Evolutionary conservation across 179 eudicot genomes (phyloP).

Genomic region (Carnegiea gigantea): DNA sequence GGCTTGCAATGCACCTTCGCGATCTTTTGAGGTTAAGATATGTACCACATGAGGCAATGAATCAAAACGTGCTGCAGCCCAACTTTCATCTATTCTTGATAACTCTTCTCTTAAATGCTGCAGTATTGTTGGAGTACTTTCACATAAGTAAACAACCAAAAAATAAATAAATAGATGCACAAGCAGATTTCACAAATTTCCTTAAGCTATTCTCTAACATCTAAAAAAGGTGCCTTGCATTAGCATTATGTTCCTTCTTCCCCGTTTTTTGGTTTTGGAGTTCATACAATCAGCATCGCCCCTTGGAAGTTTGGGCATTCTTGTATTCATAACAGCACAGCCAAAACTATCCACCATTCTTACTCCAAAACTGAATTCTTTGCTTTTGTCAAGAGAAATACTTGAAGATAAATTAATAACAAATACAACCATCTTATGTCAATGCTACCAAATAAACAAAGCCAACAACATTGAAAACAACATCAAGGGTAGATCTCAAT

Average conservation of each 20-base stretch:
- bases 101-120: conserved; percentile 87
- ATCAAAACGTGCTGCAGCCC: conserved; percentile 95
- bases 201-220: not conserved
- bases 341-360: conserved; percentile 8
- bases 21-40: conserved; percentile 91
- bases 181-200: not conserved
- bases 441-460: not conserved
- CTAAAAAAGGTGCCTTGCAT: not conserved
- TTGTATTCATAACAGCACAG: conserved; percentile 14
- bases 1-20: conserved; percentile 63
- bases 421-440: not conserved
- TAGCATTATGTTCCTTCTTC: not conserved
- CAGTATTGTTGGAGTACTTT: conserved; percentile 13
- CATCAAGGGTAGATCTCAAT: not conserved
- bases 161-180: not conserved
- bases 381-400: not conserved
- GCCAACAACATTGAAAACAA: not conserved
- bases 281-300: not conserved
- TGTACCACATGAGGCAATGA: conserved; percentile 95
- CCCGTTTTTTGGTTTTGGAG: not conserved
- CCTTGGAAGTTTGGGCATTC: not conserved
- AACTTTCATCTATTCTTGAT: conserved; percentile 70
- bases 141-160: not conserved
- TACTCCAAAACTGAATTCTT: not conserved
- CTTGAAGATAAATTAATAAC: not conserved